Evolutionary conservation across 2,329 filamentous ascomycete species (phyloP).

Genomic region (Phialemonium atrogriseum): DNA sequence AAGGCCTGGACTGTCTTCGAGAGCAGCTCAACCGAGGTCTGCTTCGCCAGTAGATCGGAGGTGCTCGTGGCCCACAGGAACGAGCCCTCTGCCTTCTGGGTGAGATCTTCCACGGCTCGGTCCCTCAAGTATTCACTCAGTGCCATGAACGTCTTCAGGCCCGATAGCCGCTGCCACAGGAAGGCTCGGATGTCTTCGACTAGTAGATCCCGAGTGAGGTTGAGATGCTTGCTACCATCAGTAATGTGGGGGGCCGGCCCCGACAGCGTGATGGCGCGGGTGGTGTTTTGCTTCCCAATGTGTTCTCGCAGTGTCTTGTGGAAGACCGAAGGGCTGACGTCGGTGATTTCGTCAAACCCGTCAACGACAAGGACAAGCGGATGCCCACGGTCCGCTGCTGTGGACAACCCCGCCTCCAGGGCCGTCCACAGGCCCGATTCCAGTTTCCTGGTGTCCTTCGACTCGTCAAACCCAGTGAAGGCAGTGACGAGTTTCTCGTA

Average conservation of each 20-base stretch:
- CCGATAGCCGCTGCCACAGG: conserved; percentile 16
- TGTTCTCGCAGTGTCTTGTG: conserved; percentile 22
- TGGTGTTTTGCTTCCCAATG: conserved; percentile 17
- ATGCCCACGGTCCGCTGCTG: conserved; percentile 17
- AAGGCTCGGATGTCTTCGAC: conserved; percentile 24
- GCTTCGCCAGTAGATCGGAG: conserved; percentile 17
- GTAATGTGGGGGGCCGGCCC: conserved; percentile 21
- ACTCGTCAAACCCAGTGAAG: conserved; percentile 16
- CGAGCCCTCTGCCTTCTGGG: conserved; percentile 22
- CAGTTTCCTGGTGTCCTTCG: conserved; percentile 16
- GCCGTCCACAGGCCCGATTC: conserved; percentile 24
- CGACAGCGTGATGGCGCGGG: conserved; percentile 26
- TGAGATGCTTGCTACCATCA: conserved; percentile 20
- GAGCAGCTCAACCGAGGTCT: conserved; percentile 14
- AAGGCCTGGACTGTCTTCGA: conserved; percentile 14
- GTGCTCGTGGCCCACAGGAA: conserved; percentile 30
- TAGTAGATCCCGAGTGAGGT: conserved; percentile 22
- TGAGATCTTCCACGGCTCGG: conserved; percentile 19
- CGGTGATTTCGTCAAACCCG: conserved; percentile 25
- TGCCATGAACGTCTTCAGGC: conserved; percentile 12
- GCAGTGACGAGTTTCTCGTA: conserved; percentile 21
- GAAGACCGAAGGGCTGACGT: conserved; percentile 17
- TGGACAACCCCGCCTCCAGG: conserved; percentile 22
- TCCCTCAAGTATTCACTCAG: conserved; percentile 13
- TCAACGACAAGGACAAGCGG: conserved; percentile 26